Percentiles rank a stretch among this genome's conserved stretches.
phyloP scores from a whole-genome alignment of 2,329 filamentous ascomycete genomes.

The Neocatenulostroma microsporum region DNA sequence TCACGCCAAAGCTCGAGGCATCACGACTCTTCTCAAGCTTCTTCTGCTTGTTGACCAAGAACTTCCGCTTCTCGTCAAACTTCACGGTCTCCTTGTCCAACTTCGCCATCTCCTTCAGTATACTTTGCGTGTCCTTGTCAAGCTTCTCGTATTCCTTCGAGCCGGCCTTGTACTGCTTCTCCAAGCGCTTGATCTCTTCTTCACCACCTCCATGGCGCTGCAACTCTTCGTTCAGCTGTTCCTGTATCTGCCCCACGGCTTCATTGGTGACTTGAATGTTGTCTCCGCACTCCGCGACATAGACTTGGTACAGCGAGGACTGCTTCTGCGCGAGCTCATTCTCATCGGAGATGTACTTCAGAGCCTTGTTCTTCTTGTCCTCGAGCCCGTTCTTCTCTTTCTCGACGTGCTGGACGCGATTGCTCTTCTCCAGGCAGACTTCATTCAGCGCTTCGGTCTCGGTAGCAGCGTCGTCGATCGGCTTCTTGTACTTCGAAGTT shows the following conservation, averaged over 20 bases:
- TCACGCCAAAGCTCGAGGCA: conserved; percentile 64
- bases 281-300: conserved; percentile 78
- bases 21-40: conserved; percentile 86
- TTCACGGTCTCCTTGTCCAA: conserved; percentile 97
- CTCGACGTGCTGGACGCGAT: conserved; percentile 91
- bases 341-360: conserved; percentile 82
- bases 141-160: conserved; percentile 73
- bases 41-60: conserved; percentile 80
- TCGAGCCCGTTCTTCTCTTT: conserved; percentile 91
- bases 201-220: conserved; percentile 88
- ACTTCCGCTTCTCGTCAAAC: conserved; percentile 96
- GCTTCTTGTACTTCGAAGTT: conserved; percentile 95
- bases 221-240: conserved; percentile 75
- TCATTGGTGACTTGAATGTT: conserved; percentile 85
- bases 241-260: conserved; percentile 82
- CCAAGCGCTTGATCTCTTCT: conserved; percentile 79
- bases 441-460: conserved; percentile 93
- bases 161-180: conserved; percentile 76
- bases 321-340: conserved; percentile 88
- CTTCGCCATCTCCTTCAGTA: conserved; percentile 81
- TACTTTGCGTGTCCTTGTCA: conserved; percentile 69
- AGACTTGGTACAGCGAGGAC: conserved; percentile 85
- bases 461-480: conserved; percentile 85
- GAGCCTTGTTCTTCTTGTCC: conserved; percentile 91
- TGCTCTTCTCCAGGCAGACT: conserved; percentile 88